A percentile compares a stretch with the other conserved stretches of the same genome.
These are phyloP conservation scores for Kodamaea kakaduensis DNA, from an alignment of 805 yeast species.

Conservation along the genomic window DNA sequence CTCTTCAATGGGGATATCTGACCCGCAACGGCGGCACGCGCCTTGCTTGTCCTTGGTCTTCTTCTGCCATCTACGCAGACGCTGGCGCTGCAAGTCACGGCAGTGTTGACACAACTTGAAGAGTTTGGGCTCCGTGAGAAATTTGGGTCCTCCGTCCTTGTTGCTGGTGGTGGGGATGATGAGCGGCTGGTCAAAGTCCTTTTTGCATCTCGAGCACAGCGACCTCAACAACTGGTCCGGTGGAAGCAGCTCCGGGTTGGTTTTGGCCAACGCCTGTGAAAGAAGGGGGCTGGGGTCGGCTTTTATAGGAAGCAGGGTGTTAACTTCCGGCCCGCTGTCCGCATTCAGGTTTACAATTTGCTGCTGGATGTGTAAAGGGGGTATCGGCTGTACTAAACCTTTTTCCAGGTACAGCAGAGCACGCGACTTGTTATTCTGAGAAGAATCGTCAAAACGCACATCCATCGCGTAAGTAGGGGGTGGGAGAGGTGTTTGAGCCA, in stretches of 20 bases:
- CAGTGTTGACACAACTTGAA: constrained; percentile 63
- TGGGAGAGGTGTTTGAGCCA: constrained; percentile 12
- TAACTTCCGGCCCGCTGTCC: constrained; percentile 4
- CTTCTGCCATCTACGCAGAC: constrained; percentile 63
- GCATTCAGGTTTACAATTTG: constrained; percentile 24
- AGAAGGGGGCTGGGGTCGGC: constrained; percentile 11
- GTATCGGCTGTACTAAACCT: constrained; percentile 31
- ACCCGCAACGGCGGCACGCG: constrained; percentile 64
- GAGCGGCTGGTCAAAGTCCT: constrained; percentile 47
- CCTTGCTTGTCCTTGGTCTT: constrained; percentile 57
- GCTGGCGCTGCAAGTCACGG: constrained; percentile 57
- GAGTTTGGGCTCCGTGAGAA: constrained; percentile 36
- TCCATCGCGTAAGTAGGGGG: constrained; percentile 14
- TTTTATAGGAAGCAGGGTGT: constrained; percentile 8
- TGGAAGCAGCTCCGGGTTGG: constrained; percentile 8
- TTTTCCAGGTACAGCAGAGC: constrained; percentile 13
- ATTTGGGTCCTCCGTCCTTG: constrained; percentile 20
- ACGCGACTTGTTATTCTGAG: constrained; percentile 5
- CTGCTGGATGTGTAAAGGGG: constrained; percentile 43
- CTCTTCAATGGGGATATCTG: constrained; percentile 47
- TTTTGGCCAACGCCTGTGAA: constrained; percentile 7
- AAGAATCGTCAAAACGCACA: constrained; percentile 12
- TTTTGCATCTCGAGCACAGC: constrained; percentile 57
- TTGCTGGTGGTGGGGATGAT: constrained; percentile 26
- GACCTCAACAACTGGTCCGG: constrained; percentile 15